These are phyloP conservation scores for Carnegiea gigantea DNA, from an alignment of 179 eudicot genomes.

Conservation along the genomic window DNA sequence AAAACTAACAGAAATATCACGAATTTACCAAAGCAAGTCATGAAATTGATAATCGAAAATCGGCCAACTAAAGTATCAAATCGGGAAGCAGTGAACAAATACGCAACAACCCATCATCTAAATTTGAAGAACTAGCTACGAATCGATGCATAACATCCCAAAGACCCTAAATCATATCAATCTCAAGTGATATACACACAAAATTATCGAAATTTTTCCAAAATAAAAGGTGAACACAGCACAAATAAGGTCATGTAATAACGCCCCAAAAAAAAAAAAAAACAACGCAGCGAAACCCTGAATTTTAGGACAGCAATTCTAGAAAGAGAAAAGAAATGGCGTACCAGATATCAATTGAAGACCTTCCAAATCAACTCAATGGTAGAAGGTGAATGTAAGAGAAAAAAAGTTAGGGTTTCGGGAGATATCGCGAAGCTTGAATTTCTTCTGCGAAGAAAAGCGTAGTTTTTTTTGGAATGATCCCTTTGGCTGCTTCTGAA, in stretches of 20 bases:
- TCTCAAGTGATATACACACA: background rate
- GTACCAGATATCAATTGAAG: constrained; percentile 16
- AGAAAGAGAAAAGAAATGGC: background rate
- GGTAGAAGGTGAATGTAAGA: background rate
- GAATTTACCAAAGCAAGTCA: no score
- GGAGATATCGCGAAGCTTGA: background rate
- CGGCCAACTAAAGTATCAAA: no score
- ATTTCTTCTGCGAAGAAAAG: background rate
- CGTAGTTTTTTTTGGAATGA: background rate
- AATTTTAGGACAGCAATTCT: background rate
- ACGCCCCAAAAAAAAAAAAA: background rate
- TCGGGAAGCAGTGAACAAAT: background rate
- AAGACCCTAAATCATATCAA: background rate
- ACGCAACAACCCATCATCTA: background rate
- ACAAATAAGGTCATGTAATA: background rate
- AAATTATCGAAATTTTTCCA: background rate
- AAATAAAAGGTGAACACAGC: background rate
- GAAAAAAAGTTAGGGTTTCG: constrained; percentile 24
- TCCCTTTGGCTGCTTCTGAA: background rate
- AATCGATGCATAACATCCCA: background rate
- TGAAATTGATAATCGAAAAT: no score
- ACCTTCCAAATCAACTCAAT: background rate
- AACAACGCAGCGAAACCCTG: background rate
- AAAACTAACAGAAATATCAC: no score
- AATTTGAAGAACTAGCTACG: background rate